phyloP scores from a whole-genome alignment of 2,329 filamentous ascomycete species.

The Colletotrichum echinochloae region DNA sequence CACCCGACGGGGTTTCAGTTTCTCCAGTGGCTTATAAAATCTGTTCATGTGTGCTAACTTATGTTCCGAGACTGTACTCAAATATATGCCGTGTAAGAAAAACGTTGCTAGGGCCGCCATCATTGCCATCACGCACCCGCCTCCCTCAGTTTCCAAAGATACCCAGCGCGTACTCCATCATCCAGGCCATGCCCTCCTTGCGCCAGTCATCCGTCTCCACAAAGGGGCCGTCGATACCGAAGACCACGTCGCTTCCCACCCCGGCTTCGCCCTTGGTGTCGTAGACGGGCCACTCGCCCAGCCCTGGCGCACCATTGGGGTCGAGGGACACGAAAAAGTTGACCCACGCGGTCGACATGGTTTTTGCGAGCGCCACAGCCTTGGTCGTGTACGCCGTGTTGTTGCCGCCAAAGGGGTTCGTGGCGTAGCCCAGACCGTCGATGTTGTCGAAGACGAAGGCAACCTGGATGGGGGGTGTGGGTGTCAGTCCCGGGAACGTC shows the following conservation, averaged over 20 bases:
- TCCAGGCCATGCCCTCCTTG: slow-evolving; percentile 46
- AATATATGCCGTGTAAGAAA: background rate
- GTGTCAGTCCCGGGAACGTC: background rate
- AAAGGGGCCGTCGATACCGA: slow-evolving; percentile 43
- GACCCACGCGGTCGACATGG: slow-evolving; percentile 49
- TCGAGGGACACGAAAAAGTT: slow-evolving; percentile 46
- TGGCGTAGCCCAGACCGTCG: slow-evolving; percentile 48
- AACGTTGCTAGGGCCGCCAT: background rate
- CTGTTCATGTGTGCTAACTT: background rate
- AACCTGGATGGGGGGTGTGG: slow-evolving; percentile 44
- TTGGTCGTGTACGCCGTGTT: slow-evolving; percentile 43
- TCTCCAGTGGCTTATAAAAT: background rate
- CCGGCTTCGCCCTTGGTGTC: slow-evolving; percentile 26
- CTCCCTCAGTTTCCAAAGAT: slow-evolving; percentile 46
- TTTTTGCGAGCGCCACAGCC: slow-evolving; percentile 45
- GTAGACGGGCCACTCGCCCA: slow-evolving; percentile 47
- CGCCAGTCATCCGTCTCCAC: slow-evolving; percentile 49
- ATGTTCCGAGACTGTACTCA: background rate
- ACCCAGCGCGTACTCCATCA: slow-evolving; percentile 45
- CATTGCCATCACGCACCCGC: background rate
- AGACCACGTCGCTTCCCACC: slow-evolving; percentile 47
- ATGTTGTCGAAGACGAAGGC: slow-evolving; percentile 56
- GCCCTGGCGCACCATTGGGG: slow-evolving; percentile 44
- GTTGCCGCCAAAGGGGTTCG: slow-evolving; percentile 48
- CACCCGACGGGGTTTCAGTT: background rate